Evolutionary conservation across 176 grass and related monocot species (phyloP).

Genomic region (Oryza rufipogon): DNA sequence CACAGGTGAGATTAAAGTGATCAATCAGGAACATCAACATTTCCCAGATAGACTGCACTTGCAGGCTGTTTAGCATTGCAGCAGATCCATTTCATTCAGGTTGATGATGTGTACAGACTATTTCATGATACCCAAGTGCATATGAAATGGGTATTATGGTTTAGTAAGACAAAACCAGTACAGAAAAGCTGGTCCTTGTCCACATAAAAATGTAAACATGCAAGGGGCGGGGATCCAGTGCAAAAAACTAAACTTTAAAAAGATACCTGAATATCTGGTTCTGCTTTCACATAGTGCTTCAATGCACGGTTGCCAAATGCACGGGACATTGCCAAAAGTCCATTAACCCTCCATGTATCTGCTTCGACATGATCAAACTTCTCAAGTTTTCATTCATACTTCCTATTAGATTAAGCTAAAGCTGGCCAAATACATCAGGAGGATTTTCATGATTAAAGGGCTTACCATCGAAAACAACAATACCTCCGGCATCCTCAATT

Average conservation of each 20-base stretch:
- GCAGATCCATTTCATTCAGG: not conserved
- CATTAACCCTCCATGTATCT: constrained; percentile 89
- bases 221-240: not conserved
- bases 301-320: constrained; percentile 82
- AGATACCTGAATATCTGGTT: constrained; percentile 85
- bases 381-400: not conserved
- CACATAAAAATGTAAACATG: not conserved
- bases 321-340: constrained; percentile 88
- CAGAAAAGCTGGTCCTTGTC: not conserved
- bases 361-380: constrained; percentile 19
- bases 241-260: constrained; percentile 28
- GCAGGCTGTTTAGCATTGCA: not conserved
- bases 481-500: constrained; percentile 83
- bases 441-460: constrained; percentile 11
- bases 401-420: constrained; percentile 17
- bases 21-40: no score
- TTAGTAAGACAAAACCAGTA: constrained; percentile 11
- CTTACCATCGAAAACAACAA: constrained; percentile 76
- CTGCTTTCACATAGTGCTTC: constrained; percentile 76
- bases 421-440: not conserved
- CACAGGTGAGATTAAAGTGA: constrained; percentile 2
- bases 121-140: constrained; percentile 8
- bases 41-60: not conserved
- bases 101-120: not conserved
- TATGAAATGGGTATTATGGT: not conserved